A percentile compares a stretch with the other conserved stretches of the same genome.
Conservation (phyloP, 2,329 filamentous ascomycete genomes). For the Aspergillus fumigatiaffinis region DNA sequence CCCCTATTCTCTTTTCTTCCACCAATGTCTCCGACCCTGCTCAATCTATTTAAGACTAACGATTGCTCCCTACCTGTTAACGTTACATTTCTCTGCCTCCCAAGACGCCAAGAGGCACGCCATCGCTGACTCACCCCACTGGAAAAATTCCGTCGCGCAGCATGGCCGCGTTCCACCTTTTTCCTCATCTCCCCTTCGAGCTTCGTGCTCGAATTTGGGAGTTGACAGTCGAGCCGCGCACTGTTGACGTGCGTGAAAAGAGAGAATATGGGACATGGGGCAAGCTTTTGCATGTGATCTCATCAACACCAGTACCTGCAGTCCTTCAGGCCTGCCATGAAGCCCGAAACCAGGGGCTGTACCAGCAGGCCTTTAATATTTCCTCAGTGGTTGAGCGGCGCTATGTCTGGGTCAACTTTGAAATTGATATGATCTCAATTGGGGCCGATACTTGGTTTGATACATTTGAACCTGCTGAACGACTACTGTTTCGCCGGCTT, state of each 20-base stretch:
- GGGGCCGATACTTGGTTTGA: neutral
- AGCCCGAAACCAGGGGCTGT: neutral
- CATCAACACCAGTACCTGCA: neutral
- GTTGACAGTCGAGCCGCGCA: conserved; percentile 1
- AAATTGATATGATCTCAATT: conserved; percentile 2
- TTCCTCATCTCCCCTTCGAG: conserved; percentile 24
- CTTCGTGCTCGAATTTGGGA: neutral
- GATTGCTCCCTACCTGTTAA: too few relatives aligned
- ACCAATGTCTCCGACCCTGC: too few relatives aligned
- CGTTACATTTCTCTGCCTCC: too few relatives aligned
- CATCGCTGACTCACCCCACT: too few relatives aligned
- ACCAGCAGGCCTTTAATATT: neutral
- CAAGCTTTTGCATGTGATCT: neutral
- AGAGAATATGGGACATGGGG: neutral
- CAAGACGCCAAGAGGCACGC: too few relatives aligned
- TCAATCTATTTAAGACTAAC: too few relatives aligned
- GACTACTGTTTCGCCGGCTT: neutral
- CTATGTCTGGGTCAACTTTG: conserved; percentile 3
- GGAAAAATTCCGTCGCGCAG: neutral
- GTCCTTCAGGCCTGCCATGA: conserved; percentile 3
- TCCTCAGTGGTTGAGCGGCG: neutral
- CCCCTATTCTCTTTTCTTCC: too few relatives aligned
- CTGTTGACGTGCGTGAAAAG: neutral
- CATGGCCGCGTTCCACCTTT: conserved; percentile 25
- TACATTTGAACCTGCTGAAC: neutral